Base-by-base conservation (phyloP, 805 yeast genomes). In the Blastobotrys chiropterorum region DNA sequence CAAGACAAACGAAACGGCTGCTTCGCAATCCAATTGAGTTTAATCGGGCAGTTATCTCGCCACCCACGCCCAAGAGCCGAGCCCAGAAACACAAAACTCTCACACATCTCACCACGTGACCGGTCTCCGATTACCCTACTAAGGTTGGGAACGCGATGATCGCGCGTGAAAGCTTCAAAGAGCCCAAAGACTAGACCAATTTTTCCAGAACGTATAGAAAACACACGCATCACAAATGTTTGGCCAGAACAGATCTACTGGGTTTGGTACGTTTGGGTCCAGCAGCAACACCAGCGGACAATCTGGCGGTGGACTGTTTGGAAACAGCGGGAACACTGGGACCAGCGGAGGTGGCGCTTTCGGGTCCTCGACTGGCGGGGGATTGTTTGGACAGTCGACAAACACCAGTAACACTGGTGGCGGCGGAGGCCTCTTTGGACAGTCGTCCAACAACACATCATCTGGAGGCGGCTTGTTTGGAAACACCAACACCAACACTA, bases 271-370 rank as follows among this genome's bases (percentile, higher is more conserved):
- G 21, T 46, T 40, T 22, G 55, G 53, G n/a, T 20, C 46, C 40
- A 44, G 55, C 43, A 55, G 57, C 34, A 50, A 58, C 47, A 53
- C 51, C 38, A 42, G 55, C 17, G 54, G 56, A 0, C 48, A 41
- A 15, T 19, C 53, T 3, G 48, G 59, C 1, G 56, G 59, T 30
- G 62, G 64, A 1, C 22, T 57, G 46, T 62, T 62, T 50, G 65
- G 64, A 17, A 43, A 41, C 45, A 47, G 43, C 14, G 38, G 50
- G 4, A 22, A 55, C 22, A 45, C 49, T 44, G 40, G 53, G 41
- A 45, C 43, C 20, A 19, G 44, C 8, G 22, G 56, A 1, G 58
- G 61, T 7, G 59, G 62, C 7, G 31, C 57, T n/a, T 62, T 62
- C 47, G 65, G 65, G 26, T 53, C 57, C n/a, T 17, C 53, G 1